Percentiles rank a stretch among this genome's conserved stretches.
Conservation (phyloP, 108 stramenopile genomes). For the Epithemia pelagica region DNA sequence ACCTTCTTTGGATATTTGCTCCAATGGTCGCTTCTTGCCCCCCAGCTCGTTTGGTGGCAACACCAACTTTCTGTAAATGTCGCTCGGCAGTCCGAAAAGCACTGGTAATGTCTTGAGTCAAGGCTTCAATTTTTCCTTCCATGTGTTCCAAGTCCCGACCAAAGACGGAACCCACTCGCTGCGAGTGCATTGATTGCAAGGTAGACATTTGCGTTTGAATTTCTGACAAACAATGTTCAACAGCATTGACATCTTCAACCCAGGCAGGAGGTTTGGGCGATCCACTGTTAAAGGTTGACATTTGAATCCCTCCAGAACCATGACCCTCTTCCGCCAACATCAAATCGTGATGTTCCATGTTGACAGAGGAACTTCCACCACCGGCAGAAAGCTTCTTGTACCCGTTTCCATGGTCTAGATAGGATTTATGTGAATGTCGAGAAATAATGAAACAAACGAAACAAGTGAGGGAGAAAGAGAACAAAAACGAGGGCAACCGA, state of each 20-base stretch:
- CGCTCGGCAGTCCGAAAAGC: conserved; percentile 87
- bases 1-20: conserved; percentile 79
- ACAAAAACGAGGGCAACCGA: no score
- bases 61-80: conserved; percentile 64
- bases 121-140: conserved; percentile 81
- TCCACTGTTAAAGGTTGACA: conserved; percentile 18
- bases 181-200: conserved; percentile 81
- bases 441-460: no score
- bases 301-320: conserved; percentile 29
- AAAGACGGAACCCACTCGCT: conserved; percentile 87
- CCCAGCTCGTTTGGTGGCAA: conserved; percentile 68
- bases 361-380: conserved; percentile 15
- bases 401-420: background rate
- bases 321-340: conserved; percentile 46
- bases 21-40: conserved; percentile 83
- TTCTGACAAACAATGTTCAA: conserved; percentile 65
- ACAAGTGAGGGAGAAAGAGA: no score
- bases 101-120: conserved; percentile 82
- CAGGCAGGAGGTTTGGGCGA: conserved; percentile 51
- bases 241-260: conserved; percentile 78
- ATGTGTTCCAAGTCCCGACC: conserved; percentile 80
- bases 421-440: no score
- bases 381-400: conserved; percentile 18
- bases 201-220: conserved; percentile 80
- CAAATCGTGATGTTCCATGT: conserved; percentile 14